Evolutionary conservation across 768 basidiomycete genomes (phyloP).

Genomic region (Chiua virens): DNA sequence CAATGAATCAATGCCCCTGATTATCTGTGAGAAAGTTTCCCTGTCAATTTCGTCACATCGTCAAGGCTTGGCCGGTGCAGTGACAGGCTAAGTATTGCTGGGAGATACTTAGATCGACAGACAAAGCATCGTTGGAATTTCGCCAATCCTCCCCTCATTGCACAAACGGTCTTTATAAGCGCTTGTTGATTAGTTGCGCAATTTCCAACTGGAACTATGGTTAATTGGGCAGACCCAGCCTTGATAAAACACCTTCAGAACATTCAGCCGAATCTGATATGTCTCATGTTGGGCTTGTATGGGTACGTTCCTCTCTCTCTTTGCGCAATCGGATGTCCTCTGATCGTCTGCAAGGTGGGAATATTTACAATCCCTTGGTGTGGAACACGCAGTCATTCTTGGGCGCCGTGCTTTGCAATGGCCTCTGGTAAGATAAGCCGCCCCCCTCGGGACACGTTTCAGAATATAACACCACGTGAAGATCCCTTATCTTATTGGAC

Average conservation of each 20-base stretch:
- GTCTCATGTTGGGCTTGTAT: conserved; percentile 22
- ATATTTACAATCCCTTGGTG: conserved; percentile 16
- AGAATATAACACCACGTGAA: background rate
- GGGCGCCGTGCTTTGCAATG: conserved; percentile 24
- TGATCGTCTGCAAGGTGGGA: conserved; percentile 21
- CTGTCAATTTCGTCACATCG: conserved; percentile 1
- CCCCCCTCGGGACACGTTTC: background rate
- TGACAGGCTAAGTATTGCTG: too few relatives aligned
- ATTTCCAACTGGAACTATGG: conserved; percentile 12
- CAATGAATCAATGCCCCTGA: background rate
- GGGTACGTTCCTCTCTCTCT: conserved; percentile 11
- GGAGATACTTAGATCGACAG: background rate
- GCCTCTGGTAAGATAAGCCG: conserved; percentile 19
- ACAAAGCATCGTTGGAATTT: background rate
- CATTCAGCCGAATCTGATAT: conserved; percentile 6
- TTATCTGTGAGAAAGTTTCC: conserved; percentile 5
- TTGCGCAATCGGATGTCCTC: background rate
- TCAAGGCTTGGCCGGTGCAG: too few relatives aligned
- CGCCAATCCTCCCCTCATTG: background rate
- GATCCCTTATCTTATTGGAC: conserved; percentile 28
- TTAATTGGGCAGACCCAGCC: conserved; percentile 16
- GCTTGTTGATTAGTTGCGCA: background rate
- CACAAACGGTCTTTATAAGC: background rate
- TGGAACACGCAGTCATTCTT: conserved; percentile 26
- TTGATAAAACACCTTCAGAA: background rate